Conservation (phyloP, 164 flowering plant genomes). For the Euptelea pleiosperma region DNA sequence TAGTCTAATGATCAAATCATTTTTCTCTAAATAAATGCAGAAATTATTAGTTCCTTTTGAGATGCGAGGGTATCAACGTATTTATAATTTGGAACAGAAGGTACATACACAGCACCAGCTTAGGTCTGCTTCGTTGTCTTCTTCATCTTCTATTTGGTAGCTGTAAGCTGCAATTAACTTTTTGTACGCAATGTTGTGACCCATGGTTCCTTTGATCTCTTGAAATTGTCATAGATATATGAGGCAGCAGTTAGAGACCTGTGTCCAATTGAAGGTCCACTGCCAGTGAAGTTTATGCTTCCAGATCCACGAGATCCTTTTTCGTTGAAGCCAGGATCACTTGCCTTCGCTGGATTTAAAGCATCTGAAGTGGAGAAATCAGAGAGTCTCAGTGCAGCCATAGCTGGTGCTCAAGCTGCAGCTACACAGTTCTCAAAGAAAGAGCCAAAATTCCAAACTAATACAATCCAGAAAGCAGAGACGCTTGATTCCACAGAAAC, state of each 20-base stretch:
- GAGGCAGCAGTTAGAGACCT: conserved; percentile 82
- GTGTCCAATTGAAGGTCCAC: conserved; percentile 49
- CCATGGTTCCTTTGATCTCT: not conserved
- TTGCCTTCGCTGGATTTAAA: conserved; percentile 25
- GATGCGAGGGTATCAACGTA: conserved; percentile 87
- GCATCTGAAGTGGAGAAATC: conserved; percentile 38
- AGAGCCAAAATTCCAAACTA: conserved; percentile 17
- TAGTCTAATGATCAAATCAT: not conserved
- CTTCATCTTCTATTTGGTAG: too few species aligned
- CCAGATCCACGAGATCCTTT: conserved; percentile 61
- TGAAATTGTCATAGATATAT: conserved; percentile 38
- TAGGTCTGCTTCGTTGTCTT: too few species aligned
- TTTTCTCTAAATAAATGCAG: conserved; percentile 33
- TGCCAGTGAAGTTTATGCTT: conserved; percentile 67
- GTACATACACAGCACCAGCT: conserved; percentile 26
- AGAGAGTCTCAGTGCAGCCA: conserved; percentile 54
- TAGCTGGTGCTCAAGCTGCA: conserved; percentile 85
- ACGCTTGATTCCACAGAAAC: conserved; percentile 15
- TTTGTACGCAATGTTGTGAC: not conserved
- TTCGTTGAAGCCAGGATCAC: conserved; percentile 79
- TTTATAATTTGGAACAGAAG: conserved; percentile 79
- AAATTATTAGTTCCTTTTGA: conserved; percentile 78
- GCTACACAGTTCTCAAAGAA: conserved; percentile 71
- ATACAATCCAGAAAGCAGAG: conserved; percentile 1
- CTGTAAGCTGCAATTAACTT: too few species aligned